Conservation (phyloP, 192 early-diverging fungal species). For the Backusella psychrophila region DNA sequence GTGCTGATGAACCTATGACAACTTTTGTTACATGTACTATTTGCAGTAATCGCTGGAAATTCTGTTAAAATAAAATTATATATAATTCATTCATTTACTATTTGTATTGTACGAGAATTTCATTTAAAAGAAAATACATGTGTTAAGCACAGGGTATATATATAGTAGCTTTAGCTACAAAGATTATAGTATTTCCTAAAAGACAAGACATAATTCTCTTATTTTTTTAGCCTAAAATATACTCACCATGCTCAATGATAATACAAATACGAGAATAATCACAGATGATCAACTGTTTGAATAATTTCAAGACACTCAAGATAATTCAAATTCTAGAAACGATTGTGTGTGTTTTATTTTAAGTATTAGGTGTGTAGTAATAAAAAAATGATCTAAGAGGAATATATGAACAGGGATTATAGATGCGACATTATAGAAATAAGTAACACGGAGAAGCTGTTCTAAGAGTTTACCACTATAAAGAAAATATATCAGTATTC, state of each 20-base stretch:
- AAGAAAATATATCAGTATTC: too few relatives aligned
- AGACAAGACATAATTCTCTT: too few relatives aligned
- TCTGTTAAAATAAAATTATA: slow-evolving; percentile 5
- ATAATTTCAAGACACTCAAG: too few relatives aligned
- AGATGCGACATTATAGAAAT: neutral
- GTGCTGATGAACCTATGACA: slow-evolving; percentile 99
- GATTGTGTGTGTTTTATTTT: neutral
- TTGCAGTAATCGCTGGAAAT: slow-evolving; percentile 88
- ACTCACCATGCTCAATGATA: too few relatives aligned
- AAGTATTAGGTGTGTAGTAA: neutral
- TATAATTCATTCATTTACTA: neutral
- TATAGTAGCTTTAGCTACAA: too few relatives aligned
- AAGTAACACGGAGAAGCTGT: neutral
- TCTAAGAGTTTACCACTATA: neutral
- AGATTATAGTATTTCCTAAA: too few relatives aligned
- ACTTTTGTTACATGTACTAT: slow-evolving; percentile 91
- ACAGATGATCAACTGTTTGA: too few relatives aligned
- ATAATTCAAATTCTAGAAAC: neutral
- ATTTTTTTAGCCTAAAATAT: too few relatives aligned
- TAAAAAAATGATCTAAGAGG: neutral
- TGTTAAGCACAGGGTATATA: too few relatives aligned
- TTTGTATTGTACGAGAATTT: neutral
- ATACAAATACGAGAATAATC: too few relatives aligned
- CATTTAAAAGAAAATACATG: neutral
- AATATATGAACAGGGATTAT: slow-evolving; percentile 9